A percentile compares a stretch with the other conserved stretches of the same genome.
Evolutionary conservation across 768 basidiomycete genomes (phyloP).

Genomic region (Cytidiella melzeri): DNA sequence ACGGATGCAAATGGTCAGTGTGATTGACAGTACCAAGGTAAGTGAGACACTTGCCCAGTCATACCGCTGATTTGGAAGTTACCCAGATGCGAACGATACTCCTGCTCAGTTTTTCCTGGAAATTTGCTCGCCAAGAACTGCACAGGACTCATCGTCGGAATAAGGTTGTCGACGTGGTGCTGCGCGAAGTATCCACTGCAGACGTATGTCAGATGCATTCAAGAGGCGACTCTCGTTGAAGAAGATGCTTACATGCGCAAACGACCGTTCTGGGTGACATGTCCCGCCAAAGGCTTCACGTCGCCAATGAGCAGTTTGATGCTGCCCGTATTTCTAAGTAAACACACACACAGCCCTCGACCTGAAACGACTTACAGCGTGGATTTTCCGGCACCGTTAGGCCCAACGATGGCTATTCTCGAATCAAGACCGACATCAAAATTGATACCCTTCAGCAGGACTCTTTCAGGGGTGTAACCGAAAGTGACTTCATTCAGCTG

Average conservation of each 20-base stretch:
- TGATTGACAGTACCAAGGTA: not conserved
- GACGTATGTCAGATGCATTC: not conserved
- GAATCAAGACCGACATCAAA: slow-evolving; percentile 95
- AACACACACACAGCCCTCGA: not conserved
- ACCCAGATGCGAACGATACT: slow-evolving; percentile 91
- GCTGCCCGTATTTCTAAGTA: slow-evolving; percentile 34
- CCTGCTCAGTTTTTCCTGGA: slow-evolving; percentile 94
- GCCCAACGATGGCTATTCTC: slow-evolving; percentile 90
- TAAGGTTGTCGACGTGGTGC: slow-evolving; percentile 91
- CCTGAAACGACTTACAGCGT: slow-evolving; percentile 55
- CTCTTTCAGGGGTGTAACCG: slow-evolving; percentile 74
- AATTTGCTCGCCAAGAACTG: slow-evolving; percentile 88
- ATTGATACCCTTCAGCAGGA: slow-evolving; percentile 73
- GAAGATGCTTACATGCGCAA: slow-evolving; percentile 63
- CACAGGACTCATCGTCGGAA: slow-evolving; percentile 82
- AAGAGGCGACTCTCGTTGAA: not conserved
- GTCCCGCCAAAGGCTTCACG: slow-evolving; percentile 64
- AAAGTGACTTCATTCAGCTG: slow-evolving; percentile 91
- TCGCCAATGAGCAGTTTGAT: slow-evolving; percentile 92
- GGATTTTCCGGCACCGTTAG: slow-evolving; percentile 95
- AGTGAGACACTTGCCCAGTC: slow-evolving; percentile 58
- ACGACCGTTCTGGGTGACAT: slow-evolving; percentile 87
- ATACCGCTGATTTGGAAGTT: slow-evolving; percentile 97
- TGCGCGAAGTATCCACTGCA: slow-evolving; percentile 87
- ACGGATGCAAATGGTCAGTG: not conserved